phyloP scores from a whole-genome alignment of 306 rosid species.

The Begonia peltatifolia region DNA sequence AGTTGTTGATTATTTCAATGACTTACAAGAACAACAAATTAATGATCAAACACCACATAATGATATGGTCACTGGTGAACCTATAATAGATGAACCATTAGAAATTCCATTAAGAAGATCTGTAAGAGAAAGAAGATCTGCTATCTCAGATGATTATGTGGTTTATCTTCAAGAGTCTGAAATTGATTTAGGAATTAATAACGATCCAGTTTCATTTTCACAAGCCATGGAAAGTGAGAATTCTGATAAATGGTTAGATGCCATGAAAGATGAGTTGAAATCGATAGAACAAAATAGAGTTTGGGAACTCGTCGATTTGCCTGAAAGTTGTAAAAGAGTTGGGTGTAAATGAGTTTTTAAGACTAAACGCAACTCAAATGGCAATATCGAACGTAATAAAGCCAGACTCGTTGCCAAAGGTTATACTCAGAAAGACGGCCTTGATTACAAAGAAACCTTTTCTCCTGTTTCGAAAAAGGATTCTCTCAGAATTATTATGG shows the following conservation, averaged over 20 bases:
- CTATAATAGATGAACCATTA: background rate
- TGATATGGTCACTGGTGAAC: background rate
- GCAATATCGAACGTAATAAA: background rate
- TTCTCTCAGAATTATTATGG: background rate
- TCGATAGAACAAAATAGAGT: background rate
- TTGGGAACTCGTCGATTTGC: background rate
- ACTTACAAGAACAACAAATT: too few relatives aligned
- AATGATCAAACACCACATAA: too few relatives aligned
- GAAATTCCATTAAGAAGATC: background rate
- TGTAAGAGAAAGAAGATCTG: background rate
- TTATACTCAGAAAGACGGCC: background rate
- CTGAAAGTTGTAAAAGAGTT: background rate
- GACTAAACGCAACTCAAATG: background rate
- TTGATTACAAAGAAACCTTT: background rate
- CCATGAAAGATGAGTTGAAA: background rate
- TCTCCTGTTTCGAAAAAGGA: background rate
- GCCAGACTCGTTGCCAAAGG: background rate
- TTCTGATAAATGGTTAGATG: background rate
- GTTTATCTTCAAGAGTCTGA: background rate
- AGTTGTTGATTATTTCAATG: too few relatives aligned
- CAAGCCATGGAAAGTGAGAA: background rate
- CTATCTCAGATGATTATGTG: background rate
- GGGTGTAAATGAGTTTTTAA: background rate
- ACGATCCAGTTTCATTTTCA: background rate
- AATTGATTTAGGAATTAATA: background rate